Base-by-base conservation (phyloP, 805 yeast species). In the Wickerhamomyces rabaulensis region DNA sequence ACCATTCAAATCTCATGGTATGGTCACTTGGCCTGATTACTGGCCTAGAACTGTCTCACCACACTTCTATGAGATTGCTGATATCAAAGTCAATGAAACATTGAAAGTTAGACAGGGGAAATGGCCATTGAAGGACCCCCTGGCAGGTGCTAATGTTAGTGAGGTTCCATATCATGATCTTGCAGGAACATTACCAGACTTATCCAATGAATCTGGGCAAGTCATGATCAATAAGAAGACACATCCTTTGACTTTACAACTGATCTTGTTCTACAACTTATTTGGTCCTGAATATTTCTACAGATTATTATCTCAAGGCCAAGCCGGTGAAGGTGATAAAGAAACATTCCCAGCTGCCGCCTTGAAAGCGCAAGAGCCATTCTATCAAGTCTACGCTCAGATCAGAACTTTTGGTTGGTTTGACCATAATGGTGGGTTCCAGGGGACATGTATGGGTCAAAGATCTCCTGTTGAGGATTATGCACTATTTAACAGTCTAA, bases 401-500 rank as follows among this genome's bases (percentile, higher is more conserved):
- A 56, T 58, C 26, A 54, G 54, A 39, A 43, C 63, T 16, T 57
- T 58, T 48, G 63, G 63, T 13, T 57, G 60, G 59, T 52, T 48
- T 40, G 52, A 39, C 13, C n/a, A 33, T 10, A 62, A 63, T 41
- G 66, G 63, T 12, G 69, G 68, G 9, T 84, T 75, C 58, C 64
- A 71, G n/a, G 92, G 91, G 16, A 76, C 82, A 9, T 87, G 86
- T 3, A 87, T 87, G 89, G 82, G 84, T 6, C 95, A 87, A 62
- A 78, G 70, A 50, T 80, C 84, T 58, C 88, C 91, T 3, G 62
- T 72, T n/a, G 75, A 74, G 39, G 95, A 87, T 62, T 79, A 68
- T 47, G 46, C 52, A 22, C 55, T 52, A 29, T 43, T n/a, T 3
- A 29, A 33, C 7, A 42, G 36, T 15, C 9, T 31, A n/a, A 9